Conservation (phyloP, 2,329 filamentous ascomycete species). For the Microdochium trichocladiopsis region DNA sequence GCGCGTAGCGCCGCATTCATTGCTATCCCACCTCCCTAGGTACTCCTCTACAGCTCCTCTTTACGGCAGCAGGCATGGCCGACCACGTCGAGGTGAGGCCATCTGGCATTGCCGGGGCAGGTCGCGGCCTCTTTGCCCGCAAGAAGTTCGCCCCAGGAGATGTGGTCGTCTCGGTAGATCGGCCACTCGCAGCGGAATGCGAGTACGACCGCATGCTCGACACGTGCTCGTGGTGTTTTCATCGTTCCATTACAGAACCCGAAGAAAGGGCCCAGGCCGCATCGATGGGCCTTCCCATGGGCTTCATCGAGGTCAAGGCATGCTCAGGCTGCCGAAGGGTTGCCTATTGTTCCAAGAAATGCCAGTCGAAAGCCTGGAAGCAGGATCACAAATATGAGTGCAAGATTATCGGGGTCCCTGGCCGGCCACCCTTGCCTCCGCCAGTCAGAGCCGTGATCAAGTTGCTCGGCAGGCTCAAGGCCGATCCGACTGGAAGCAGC, state of each 20-base stretch:
- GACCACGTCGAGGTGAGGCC: constrained; percentile 10
- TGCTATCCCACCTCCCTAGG: no score
- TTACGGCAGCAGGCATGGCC: not conserved
- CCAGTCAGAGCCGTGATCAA: constrained; percentile 15
- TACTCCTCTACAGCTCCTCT: not conserved
- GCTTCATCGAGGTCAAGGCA: constrained; percentile 12
- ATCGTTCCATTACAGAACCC: constrained; percentile 13
- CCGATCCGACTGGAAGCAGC: constrained; percentile 8
- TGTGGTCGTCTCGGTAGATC: constrained; percentile 11
- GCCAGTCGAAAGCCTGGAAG: constrained; percentile 19
- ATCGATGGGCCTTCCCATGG: constrained; percentile 16
- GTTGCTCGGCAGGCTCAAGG: constrained; percentile 15
- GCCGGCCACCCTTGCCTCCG: constrained; percentile 10
- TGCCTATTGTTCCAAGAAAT: constrained; percentile 18
- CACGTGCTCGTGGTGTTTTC: constrained; percentile 19
- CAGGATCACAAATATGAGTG: constrained; percentile 20
- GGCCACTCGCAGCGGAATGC: constrained; percentile 15
- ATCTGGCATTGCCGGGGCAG: constrained; percentile 12
- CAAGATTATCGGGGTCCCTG: constrained; percentile 14
- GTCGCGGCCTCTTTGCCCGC: constrained; percentile 16
- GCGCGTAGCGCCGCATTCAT: no score
- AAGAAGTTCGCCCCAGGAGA: constrained; percentile 16
- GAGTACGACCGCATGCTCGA: constrained; percentile 12
- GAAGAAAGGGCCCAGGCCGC: constrained; percentile 8
- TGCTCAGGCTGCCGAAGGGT: constrained; percentile 15